Conservation (phyloP, 2,329 filamentous ascomycete genomes). For the Xylaria sp. region DNA sequence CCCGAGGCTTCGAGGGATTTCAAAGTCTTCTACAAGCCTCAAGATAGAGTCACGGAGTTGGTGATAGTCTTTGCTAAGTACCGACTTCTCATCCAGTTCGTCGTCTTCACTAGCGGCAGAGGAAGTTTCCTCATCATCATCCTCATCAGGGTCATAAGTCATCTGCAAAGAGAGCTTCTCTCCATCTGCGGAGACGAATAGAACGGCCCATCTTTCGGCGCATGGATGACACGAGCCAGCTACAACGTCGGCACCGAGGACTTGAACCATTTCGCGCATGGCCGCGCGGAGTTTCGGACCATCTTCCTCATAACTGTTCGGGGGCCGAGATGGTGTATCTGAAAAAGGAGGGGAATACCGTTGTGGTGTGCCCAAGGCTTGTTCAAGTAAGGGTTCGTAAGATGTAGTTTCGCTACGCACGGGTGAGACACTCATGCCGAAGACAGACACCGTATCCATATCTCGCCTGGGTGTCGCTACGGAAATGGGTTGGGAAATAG, state of each 20-base stretch:
- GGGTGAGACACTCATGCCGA: conserved; percentile 78
- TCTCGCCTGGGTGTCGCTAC: conserved; percentile 66
- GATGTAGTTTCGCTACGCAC: conserved; percentile 76
- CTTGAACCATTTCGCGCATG: conserved; percentile 75
- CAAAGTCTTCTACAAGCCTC: conserved; percentile 83
- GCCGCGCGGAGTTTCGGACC: conserved; percentile 73
- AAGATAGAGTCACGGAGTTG: conserved; percentile 82
- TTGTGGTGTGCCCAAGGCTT: conserved; percentile 59
- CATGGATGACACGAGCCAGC: conserved; percentile 80
- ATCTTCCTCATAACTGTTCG: conserved; percentile 69
- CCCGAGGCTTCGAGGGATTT: conserved; percentile 75
- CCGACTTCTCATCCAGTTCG: conserved; percentile 67
- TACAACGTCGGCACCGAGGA: conserved; percentile 70
- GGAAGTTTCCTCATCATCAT: conserved; percentile 70
- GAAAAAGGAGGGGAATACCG: conserved; percentile 65
- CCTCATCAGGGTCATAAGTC: conserved; percentile 75
- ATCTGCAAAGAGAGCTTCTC: conserved; percentile 75
- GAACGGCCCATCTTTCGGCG: conserved; percentile 82
- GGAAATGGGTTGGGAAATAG: conserved; percentile 73
- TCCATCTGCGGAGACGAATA: conserved; percentile 81
- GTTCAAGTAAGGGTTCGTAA: conserved; percentile 69
- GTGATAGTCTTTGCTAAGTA: conserved; percentile 82
- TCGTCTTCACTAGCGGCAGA: conserved; percentile 72
- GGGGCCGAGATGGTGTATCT: conserved; percentile 54
- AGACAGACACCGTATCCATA: conserved; percentile 74